These are phyloP conservation scores for Myriosclerotinia curreyana DNA, from an alignment of 2,329 filamentous ascomycete genomes.

Conservation along the genomic window DNA sequence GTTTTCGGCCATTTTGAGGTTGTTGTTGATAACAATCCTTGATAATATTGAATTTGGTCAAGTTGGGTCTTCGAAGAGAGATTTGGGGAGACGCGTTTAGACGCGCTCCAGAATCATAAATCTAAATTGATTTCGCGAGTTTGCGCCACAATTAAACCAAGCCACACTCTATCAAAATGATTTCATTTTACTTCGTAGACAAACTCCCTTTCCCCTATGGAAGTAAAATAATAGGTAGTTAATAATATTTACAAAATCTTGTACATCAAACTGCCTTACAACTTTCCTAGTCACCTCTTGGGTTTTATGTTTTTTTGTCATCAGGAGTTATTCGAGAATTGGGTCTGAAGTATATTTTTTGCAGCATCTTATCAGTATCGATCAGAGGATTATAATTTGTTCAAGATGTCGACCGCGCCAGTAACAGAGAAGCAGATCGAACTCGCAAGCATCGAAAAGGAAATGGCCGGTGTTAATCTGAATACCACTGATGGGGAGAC, in stretches of 20 bases:
- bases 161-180: constrained; percentile 8
- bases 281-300: not conserved
- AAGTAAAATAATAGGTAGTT: not conserved
- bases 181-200: too few relatives aligned
- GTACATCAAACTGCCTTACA: too few relatives aligned
- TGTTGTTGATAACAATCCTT: not conserved
- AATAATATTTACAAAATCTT: too few relatives aligned
- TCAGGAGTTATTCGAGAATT: not conserved
- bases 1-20: constrained; percentile 28
- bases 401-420: constrained; percentile 15
- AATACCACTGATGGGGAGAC: not conserved
- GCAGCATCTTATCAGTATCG: not conserved
- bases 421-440: constrained; percentile 13
- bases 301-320: not conserved
- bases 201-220: too few relatives aligned
- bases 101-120: constrained; percentile 14
- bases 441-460: constrained; percentile 15
- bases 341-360: not conserved
- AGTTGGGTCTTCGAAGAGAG: not conserved
- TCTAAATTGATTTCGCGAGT: constrained; percentile 22
- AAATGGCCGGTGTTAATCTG: constrained; percentile 18
- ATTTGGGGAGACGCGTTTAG: constrained; percentile 21
- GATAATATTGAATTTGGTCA: not conserved
- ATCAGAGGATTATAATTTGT: not conserved
- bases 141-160: constrained; percentile 11